Evolutionary conservation across 192 early-diverging fungal genomes (phyloP), one percentile per base, ranked within the genome.

Genomic region (Mortierella hygrophila): DNA sequence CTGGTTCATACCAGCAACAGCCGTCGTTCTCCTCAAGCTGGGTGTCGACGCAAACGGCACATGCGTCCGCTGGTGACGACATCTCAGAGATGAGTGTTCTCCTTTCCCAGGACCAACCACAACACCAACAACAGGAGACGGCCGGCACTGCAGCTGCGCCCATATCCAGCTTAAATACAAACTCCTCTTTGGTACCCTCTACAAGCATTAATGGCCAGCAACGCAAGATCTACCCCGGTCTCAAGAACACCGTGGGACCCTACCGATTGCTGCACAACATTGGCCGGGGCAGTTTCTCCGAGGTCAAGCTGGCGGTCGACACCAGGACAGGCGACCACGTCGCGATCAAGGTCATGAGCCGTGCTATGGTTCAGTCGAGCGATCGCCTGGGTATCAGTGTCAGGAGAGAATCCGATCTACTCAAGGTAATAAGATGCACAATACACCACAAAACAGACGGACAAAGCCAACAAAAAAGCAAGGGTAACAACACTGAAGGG

Each of bases 291-390:
- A 82, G 88, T 23, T 94, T 94, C 72, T 93, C 93, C 5, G 87
- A 92, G 68, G 93, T 94, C 18, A 92, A 94, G 74, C 88, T 93
- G 49, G 92, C 93, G 6, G 74, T 92, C 16, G 87, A 93, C 68
- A 80, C 89, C 13, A 74, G 85, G 6, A 85, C 77, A 38, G 88
- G 88, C 18, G 79, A 89, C 35, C 85, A 89, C 54, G 91, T 93
- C 6, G 92, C 93, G 8, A 90, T 93, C 68, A 93, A 93, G 78
- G 89, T 93, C 70, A 89, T 91, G 44, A 76, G 82, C n/a, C 89
- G 82, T 18, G 82, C 82, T 71, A 89, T 83, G 81, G 83, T 91
- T 35, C 77, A 90, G 72, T 88, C 79, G 18, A 88, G 78, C 69
- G 89, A 89, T 44, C 84, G 83, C 3, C 40, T 90, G 47, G 83